A percentile compares a stretch with the other conserved stretches of the same genome.
Conservation (phyloP, 176 grass and related monocot genomes). For the Carex myosuroides region DNA sequence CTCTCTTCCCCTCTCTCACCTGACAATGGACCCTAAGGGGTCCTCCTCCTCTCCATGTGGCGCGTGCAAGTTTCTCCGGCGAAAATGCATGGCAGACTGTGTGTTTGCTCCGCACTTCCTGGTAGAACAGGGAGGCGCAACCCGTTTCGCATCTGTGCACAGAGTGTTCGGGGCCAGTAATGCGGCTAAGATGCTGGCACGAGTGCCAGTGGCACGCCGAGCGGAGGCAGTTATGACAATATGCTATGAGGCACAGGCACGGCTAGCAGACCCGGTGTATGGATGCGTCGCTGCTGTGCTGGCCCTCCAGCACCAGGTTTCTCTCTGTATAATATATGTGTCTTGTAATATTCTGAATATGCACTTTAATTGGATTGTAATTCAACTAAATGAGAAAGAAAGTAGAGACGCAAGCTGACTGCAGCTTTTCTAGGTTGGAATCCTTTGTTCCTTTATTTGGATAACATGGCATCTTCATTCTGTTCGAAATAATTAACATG, state of each 20-base stretch:
- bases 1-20: background rate
- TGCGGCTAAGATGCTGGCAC: slow-evolving; percentile 65
- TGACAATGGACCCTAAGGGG: slow-evolving; percentile 3
- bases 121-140: slow-evolving; percentile 25
- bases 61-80: slow-evolving; percentile 91
- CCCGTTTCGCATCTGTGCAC: slow-evolving; percentile 67
- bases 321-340: background rate
- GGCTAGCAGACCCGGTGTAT: slow-evolving; percentile 70
- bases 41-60: slow-evolving; percentile 46
- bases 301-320: slow-evolving; percentile 64
- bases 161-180: slow-evolving; percentile 81
- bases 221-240: slow-evolving; percentile 50
- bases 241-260: slow-evolving; percentile 78
- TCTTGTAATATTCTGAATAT: background rate
- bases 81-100: slow-evolving; percentile 56
- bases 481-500: background rate
- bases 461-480: background rate
- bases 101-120: slow-evolving; percentile 72
- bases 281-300: slow-evolving; percentile 73
- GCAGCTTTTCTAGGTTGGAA: background rate
- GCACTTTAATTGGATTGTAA: background rate
- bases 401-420: background rate
- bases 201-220: slow-evolving; percentile 39
- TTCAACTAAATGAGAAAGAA: background rate
- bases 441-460: background rate